Percentiles rank a stretch among this genome's conserved stretches.
phyloP scores from a whole-genome alignment of 2,329 filamentous ascomycete species.

The Aspergillus phoenicis region DNA sequence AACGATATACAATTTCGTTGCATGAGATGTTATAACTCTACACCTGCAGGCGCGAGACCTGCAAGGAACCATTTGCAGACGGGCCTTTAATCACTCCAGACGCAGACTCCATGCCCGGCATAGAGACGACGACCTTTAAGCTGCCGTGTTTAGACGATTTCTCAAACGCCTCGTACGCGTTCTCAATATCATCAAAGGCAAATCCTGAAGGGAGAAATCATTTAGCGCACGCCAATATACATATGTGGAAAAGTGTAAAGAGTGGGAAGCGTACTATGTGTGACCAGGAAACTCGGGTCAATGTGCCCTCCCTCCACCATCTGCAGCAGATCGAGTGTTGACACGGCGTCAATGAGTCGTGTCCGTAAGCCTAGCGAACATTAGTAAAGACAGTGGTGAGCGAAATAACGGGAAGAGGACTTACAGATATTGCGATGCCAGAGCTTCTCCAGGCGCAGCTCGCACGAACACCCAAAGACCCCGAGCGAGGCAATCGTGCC shows the following conservation, averaged over 20 bases:
- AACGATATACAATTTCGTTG: no score
- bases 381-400: not conserved
- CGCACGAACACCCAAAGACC: constrained; percentile 57
- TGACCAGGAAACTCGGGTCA: constrained; percentile 14
- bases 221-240: not conserved
- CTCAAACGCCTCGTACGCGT: constrained; percentile 50
- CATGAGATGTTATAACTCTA: no score
- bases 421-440: constrained; percentile 59
- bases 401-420: constrained; percentile 21
- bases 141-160: constrained; percentile 45
- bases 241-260: not conserved
- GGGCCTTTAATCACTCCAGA: no score
- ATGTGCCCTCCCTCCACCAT: constrained; percentile 15
- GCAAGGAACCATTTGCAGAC: no score
- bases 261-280: constrained; percentile 16
- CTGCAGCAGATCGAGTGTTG: constrained; percentile 9
- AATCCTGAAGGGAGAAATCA: constrained; percentile 35
- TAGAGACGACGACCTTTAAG: constrained; percentile 40
- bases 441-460: constrained; percentile 57
- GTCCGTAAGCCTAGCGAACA: constrained; percentile 10
- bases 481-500: constrained; percentile 61
- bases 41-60: no score
- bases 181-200: constrained; percentile 47
- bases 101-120: no score
- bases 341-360: constrained; percentile 12